These are phyloP conservation scores for Alternaria consortialis DNA, from an alignment of 2,329 filamentous ascomycete genomes.

Conservation along the genomic window DNA sequence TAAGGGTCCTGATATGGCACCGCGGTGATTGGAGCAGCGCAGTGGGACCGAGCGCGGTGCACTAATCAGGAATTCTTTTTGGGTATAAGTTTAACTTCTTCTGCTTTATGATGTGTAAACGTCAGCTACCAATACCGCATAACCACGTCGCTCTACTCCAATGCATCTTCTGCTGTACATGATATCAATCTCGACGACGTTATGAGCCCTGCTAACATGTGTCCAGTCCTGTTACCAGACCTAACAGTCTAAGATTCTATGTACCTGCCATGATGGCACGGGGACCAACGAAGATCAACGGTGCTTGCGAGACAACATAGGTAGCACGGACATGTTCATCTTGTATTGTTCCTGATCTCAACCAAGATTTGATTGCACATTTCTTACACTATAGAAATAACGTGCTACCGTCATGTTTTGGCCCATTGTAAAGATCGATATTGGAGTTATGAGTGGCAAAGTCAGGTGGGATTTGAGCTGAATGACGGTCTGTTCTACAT, in stretches of 20 bases:
- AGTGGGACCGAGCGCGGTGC: not conserved
- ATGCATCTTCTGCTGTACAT: not conserved
- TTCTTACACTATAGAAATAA: no score
- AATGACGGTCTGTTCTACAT: not conserved
- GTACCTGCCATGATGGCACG: not conserved
- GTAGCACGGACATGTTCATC: not conserved
- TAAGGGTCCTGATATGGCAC: constrained; percentile 11
- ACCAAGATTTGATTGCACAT: not conserved
- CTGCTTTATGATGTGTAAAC: not conserved
- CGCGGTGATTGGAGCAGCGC: constrained; percentile 3
- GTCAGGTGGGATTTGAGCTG: not conserved
- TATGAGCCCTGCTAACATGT: not conserved
- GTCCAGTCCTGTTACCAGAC: not conserved
- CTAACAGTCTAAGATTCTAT: not conserved
- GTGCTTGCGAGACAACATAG: not conserved
- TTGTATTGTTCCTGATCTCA: not conserved
- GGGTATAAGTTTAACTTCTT: not conserved
- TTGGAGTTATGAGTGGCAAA: not conserved
- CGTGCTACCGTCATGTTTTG: not conserved
- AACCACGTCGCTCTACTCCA: not conserved
- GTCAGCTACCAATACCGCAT: not conserved
- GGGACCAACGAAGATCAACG: not conserved
- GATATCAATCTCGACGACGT: not conserved
- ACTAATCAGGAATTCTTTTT: not conserved
- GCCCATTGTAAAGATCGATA: not conserved